A percentile compares a stretch with the other conserved stretches of the same genome.
These are phyloP conservation scores for Ilex paraguariensis DNA, from an alignment of 305 asterid genomes.

Conservation along the genomic window DNA sequence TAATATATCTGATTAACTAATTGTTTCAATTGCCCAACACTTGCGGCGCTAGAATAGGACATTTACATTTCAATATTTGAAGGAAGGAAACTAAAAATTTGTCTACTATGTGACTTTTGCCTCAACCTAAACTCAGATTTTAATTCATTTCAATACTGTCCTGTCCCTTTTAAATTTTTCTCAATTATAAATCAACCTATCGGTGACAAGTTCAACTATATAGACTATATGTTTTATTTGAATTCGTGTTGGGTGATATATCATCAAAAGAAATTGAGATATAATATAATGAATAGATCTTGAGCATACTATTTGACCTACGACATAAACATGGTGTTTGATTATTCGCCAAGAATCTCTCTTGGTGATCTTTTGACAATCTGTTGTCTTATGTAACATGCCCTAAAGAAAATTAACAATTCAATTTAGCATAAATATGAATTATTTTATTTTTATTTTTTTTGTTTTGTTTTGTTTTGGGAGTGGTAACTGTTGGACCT, in stretches of 20 bases:
- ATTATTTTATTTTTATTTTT: neutral
- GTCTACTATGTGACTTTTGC: constrained; percentile 53
- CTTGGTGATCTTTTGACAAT: neutral
- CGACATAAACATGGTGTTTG: constrained; percentile 13
- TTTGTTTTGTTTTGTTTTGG: too few species aligned
- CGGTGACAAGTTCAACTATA: too few species aligned
- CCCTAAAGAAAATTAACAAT: neutral
- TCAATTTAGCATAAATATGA: neutral
- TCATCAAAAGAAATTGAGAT: too few species aligned
- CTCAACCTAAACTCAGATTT: constrained; percentile 20
- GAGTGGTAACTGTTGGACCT: too few species aligned
- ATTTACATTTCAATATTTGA: constrained; percentile 16
- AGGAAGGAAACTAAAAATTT: constrained; percentile 16
- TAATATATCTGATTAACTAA: neutral
- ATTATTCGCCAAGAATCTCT: constrained; percentile 1
- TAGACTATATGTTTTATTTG: too few species aligned
- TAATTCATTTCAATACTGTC: constrained; percentile 5
- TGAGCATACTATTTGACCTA: too few species aligned
- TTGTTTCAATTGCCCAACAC: constrained; percentile 18
- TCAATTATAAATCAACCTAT: too few species aligned
- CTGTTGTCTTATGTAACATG: neutral
- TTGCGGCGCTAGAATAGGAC: constrained; percentile 39
- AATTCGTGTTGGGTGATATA: too few species aligned
- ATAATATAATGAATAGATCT: too few species aligned
- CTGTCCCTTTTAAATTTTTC: too few species aligned